Evolutionary conservation across 2,329 filamentous ascomycete species (phyloP).

Genomic region (Juglanconis juglandina): DNA sequence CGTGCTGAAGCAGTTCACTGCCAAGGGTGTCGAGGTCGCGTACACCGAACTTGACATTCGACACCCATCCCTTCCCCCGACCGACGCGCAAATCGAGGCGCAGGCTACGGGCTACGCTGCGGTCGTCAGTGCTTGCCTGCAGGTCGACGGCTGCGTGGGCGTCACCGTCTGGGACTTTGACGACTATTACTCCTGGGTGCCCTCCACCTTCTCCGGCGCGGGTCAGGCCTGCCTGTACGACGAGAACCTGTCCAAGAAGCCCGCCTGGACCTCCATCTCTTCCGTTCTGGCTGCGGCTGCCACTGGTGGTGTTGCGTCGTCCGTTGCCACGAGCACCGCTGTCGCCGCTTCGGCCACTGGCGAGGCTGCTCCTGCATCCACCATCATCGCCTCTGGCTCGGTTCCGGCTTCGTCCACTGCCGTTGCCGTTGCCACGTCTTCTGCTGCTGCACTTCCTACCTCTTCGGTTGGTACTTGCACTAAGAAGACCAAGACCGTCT

Average conservation of each 20-base stretch:
- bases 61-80: slow-evolving; percentile 37
- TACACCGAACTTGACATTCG: slow-evolving; percentile 62
- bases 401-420: neutral
- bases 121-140: slow-evolving; percentile 34
- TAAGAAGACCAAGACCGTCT: slow-evolving; percentile 17
- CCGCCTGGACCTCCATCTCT: slow-evolving; percentile 35
- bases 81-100: slow-evolving; percentile 35
- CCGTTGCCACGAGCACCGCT: neutral
- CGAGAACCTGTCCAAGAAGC: slow-evolving; percentile 34
- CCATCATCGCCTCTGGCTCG: neutral
- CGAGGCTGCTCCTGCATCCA: neutral
- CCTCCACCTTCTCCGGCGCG: slow-evolving; percentile 32
- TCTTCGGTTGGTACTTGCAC: slow-evolving; percentile 6
- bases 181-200: slow-evolving; percentile 41
- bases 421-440: neutral
- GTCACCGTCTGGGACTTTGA: slow-evolving; percentile 42
- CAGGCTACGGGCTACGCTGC: slow-evolving; percentile 46
- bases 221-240: slow-evolving; percentile 38
- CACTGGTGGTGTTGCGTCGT: slow-evolving; percentile 16
- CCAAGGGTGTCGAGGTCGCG: slow-evolving; percentile 53
- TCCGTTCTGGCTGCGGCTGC: slow-evolving; percentile 33
- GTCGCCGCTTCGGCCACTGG: neutral
- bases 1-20: slow-evolving; percentile 48
- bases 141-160: slow-evolving; percentile 35
- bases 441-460: neutral